A percentile compares a stretch with the other conserved stretches of the same genome.
Evolutionary conservation across 805 yeast species (phyloP).

Genomic region (Phaffomyces opuntiae): DNA sequence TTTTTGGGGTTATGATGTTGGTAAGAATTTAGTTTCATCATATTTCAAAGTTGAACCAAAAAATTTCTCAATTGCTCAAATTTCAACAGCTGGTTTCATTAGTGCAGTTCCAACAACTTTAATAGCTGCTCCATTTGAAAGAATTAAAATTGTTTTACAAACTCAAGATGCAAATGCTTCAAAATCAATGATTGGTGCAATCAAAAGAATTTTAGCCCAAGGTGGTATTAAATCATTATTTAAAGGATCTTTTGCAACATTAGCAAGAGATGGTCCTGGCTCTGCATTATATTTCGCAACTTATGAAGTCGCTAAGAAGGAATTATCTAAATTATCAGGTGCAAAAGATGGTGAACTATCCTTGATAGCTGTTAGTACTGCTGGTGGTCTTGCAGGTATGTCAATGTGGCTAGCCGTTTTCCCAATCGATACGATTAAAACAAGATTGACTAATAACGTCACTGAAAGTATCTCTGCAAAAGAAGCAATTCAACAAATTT

Average conservation of each 20-base stretch:
- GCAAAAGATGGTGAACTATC: constrained; percentile 51
- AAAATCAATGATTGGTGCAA: constrained; percentile 45
- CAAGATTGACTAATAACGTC: constrained; percentile 29
- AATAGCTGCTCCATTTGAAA: constrained; percentile 96
- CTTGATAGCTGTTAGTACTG: constrained; percentile 67
- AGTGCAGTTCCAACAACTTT: constrained; percentile 93
- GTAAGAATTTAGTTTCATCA: constrained; percentile 63
- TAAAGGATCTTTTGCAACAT: constrained; percentile 86
- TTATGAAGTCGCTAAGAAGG: constrained; percentile 72
- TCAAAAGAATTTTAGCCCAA: constrained; percentile 58
- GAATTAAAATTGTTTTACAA: constrained; percentile 92
- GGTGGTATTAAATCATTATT: constrained; percentile 84
- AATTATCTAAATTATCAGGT: constrained; percentile 36
- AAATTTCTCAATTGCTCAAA: constrained; percentile 56
- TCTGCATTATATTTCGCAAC: constrained; percentile 94
- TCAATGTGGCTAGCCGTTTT: constrained; percentile 95
- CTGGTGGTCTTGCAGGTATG: constrained; percentile 96
- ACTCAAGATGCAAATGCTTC: constrained; percentile 42
- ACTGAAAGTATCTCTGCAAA: constrained; percentile 44
- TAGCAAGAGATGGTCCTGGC: constrained; percentile 97
- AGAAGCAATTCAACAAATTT: constrained; percentile 62
- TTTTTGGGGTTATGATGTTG: constrained; percentile 97
- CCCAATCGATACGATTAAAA: constrained; percentile 93
- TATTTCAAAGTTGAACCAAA: constrained; percentile 28
- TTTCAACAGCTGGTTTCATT: constrained; percentile 87